phyloP scores from a whole-genome alignment of 2,329 filamentous ascomycete genomes.

The Metarhizium album region DNA sequence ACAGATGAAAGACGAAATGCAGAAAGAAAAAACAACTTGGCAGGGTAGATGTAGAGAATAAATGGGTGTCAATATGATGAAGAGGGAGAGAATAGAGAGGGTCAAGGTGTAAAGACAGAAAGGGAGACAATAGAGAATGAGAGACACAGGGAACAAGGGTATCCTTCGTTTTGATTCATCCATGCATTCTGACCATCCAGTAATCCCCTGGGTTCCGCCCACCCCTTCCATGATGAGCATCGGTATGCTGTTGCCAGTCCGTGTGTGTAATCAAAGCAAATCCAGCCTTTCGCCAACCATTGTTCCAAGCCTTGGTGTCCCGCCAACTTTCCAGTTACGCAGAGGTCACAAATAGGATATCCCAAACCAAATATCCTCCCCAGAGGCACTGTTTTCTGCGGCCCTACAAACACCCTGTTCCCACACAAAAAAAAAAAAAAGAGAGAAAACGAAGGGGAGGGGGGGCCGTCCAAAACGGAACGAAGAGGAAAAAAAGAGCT shows the following conservation, averaged over 20 bases:
- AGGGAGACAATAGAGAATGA: slow-evolving; percentile 10
- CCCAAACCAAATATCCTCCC: not conserved
- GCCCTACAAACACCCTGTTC: slow-evolving; percentile 4
- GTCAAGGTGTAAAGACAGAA: slow-evolving; percentile 9
- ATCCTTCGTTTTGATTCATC: slow-evolving; percentile 34
- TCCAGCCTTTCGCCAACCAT: not conserved
- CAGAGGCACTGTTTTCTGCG: slow-evolving; percentile 1
- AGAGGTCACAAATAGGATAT: not conserved
- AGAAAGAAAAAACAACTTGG: not conserved
- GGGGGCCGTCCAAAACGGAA: not conserved
- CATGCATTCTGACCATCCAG: slow-evolving; percentile 32
- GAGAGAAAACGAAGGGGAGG: not conserved
- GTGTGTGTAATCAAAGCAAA: slow-evolving; percentile 23
- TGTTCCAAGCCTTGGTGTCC: not conserved
- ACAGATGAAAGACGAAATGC: not conserved
- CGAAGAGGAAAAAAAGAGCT: not conserved
- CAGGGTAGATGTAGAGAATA: not conserved
- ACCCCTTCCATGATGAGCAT: slow-evolving; percentile 1
- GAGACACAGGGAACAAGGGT: slow-evolving; percentile 26
- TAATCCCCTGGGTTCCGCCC: slow-evolving; percentile 15
- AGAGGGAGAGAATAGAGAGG: slow-evolving; percentile 10
- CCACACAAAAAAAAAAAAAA: slow-evolving; percentile 8
- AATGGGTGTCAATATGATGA: slow-evolving; percentile 8
- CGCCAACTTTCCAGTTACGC: not conserved
- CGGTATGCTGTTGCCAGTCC: slow-evolving; percentile 28